These are phyloP conservation scores for Yarrowia osloensis DNA, from an alignment of 805 yeast species.

Conservation along the genomic window DNA sequence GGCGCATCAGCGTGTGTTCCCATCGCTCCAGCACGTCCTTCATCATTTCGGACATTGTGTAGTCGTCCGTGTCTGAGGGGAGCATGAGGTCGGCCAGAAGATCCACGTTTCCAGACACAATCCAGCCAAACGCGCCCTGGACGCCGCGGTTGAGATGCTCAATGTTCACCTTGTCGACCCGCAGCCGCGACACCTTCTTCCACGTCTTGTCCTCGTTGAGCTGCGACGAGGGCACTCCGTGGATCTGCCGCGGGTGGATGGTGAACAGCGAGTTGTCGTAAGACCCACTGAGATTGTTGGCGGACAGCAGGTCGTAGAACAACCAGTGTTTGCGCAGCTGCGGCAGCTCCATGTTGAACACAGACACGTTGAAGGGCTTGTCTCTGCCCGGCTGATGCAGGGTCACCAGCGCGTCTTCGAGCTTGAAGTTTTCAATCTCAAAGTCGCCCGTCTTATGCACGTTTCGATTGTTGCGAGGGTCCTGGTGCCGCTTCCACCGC, in stretches of 20 bases:
- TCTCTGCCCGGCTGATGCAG: slow-evolving; percentile 71
- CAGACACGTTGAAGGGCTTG: slow-evolving; percentile 80
- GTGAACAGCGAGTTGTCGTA: slow-evolving; percentile 94
- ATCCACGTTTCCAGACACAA: slow-evolving; percentile 86
- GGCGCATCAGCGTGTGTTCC: slow-evolving; percentile 40
- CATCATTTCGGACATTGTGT: slow-evolving; percentile 45
- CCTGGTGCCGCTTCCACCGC: slow-evolving; percentile 76
- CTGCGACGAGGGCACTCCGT: slow-evolving; percentile 35
- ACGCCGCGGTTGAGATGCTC: slow-evolving; percentile 90
- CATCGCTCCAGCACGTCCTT: slow-evolving; percentile 47
- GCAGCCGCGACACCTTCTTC: slow-evolving; percentile 69
- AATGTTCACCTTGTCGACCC: slow-evolving; percentile 81
- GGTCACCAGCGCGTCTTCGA: slow-evolving; percentile 84
- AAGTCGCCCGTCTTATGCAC: slow-evolving; percentile 84
- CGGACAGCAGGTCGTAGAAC: slow-evolving; percentile 81
- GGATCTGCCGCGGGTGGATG: slow-evolving; percentile 72
- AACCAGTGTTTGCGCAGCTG: slow-evolving; percentile 89
- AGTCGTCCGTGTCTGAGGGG: slow-evolving; percentile 62
- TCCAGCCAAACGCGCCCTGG: slow-evolving; percentile 96
- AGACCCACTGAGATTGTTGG: slow-evolving; percentile 82
- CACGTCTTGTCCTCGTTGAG: slow-evolving; percentile 44
- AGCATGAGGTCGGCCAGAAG: slow-evolving; percentile 88
- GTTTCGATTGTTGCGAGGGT: slow-evolving; percentile 77
- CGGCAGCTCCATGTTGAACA: slow-evolving; percentile 83
- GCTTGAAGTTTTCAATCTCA: slow-evolving; percentile 77